Percentiles rank a stretch among this genome's conserved stretches.
Evolutionary conservation across 495 filamentous ascomycete genomes (phyloP).

Genomic region (Astrocystis sublimbata): DNA sequence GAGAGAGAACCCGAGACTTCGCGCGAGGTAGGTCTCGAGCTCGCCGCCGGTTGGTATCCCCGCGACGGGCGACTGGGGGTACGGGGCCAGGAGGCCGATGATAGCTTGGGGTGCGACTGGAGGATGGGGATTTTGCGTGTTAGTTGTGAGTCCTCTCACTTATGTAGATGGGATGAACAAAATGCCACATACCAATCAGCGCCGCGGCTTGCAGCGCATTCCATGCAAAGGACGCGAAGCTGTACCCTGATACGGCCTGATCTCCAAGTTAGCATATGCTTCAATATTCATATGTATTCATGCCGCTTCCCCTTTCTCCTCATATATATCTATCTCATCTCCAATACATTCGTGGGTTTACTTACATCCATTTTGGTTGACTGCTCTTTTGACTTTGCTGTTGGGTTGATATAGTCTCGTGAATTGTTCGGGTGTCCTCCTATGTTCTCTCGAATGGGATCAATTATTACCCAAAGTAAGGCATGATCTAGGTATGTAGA

Average conservation of each 20-base stretch:
- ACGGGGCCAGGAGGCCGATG: slow-evolving; percentile 57
- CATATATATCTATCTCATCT: neutral
- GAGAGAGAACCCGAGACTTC: slow-evolving; percentile 65
- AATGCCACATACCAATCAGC: slow-evolving; percentile 45
- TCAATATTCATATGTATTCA: no score
- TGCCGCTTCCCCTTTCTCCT: no score
- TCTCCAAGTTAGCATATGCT: neutral
- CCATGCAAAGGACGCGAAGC: slow-evolving; percentile 66
- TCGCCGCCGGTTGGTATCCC: neutral
- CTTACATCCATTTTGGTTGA: slow-evolving; percentile 15
- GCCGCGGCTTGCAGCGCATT: slow-evolving; percentile 65
- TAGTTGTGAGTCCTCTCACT: neutral
- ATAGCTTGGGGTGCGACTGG: slow-evolving; percentile 63
- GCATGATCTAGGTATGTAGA: no score
- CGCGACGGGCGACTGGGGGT: slow-evolving; percentile 36
- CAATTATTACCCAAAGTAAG: no score
- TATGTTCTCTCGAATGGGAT: no score
- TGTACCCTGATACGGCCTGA: slow-evolving; percentile 67
- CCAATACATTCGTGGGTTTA: neutral
- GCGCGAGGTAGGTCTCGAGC: slow-evolving; percentile 73
- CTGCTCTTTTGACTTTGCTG: neutral
- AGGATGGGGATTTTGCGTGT: neutral
- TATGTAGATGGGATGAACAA: neutral
- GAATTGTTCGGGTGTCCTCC: no score
- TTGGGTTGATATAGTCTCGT: no score